Percentiles rank a stretch among this genome's conserved stretches.
phyloP scores from a whole-genome alignment of 78 protist species.

The Cyanophora paradoxa region DNA sequence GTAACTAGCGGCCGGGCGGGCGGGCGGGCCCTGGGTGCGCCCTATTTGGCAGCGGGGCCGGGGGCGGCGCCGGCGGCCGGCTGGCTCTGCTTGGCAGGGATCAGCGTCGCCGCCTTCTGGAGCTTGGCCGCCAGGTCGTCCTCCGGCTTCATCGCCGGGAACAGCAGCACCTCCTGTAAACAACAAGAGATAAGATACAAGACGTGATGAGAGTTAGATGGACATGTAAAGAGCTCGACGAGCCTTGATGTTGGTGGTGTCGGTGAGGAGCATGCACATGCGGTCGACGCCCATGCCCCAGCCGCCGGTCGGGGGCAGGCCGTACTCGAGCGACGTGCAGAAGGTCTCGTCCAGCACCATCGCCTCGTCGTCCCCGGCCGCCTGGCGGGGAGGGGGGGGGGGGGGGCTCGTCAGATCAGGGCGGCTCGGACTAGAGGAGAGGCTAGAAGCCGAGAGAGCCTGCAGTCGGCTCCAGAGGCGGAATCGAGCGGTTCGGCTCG shows the following conservation, averaged over 20 bases:
- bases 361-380: constrained; percentile 49
- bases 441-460: no score
- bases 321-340: constrained; percentile 91
- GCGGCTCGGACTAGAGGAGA: no score
- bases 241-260: constrained; percentile 84
- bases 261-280: constrained; percentile 91
- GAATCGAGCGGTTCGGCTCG: no score
- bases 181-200: background rate
- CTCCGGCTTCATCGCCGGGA: constrained; percentile 98
- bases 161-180: constrained; percentile 89
- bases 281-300: constrained; percentile 99
- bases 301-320: constrained; percentile 93
- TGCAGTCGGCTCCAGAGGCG: no score
- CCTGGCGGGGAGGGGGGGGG: no score
- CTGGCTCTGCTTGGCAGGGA: no score
- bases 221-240: background rate
- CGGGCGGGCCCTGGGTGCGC: no score
- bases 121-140: constrained; percentile 17
- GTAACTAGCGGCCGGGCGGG: no score
- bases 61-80: no score
- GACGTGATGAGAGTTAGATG: background rate
- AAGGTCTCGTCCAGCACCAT: constrained; percentile 87
- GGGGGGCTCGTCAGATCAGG: no score
- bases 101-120: no score
- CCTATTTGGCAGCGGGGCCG: no score